phyloP scores from a whole-genome alignment of 176 grass and related monocot genomes.

The Ensete glaucum region DNA sequence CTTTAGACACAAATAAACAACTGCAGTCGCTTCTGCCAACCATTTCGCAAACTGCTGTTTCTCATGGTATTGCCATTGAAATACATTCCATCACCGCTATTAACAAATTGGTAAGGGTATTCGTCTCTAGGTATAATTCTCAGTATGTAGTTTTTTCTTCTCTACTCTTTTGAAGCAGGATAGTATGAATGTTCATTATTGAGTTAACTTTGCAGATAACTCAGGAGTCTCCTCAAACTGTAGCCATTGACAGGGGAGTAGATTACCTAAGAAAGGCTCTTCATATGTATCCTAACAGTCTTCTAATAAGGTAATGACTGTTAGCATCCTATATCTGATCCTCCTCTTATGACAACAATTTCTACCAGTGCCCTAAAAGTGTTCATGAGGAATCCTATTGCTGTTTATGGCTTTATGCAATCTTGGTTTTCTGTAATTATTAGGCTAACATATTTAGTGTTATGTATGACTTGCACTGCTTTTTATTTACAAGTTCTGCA shows the following conservation, averaged over 20 bases:
- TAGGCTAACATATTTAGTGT: too few species aligned
- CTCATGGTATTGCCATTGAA: slow-evolving; percentile 56
- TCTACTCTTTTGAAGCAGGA: slow-evolving; percentile 1
- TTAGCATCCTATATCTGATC: neutral
- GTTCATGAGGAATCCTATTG: neutral
- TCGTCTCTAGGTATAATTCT: slow-evolving; percentile 4
- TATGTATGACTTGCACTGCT: too few species aligned
- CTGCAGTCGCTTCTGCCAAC: slow-evolving; percentile 45
- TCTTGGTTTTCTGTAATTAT: neutral
- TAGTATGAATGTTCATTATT: slow-evolving; percentile 18
- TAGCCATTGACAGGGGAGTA: slow-evolving; percentile 47
- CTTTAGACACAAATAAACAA: slow-evolving; percentile 64
- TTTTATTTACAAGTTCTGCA: too few species aligned
- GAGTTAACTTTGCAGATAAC: slow-evolving; percentile 35
- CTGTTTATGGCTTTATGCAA: neutral
- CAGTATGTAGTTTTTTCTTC: slow-evolving; percentile 7
- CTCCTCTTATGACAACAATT: neutral
- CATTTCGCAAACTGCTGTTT: slow-evolving; percentile 41
- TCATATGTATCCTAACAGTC: slow-evolving; percentile 83
- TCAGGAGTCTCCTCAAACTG: slow-evolving; percentile 27
- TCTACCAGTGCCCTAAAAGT: neutral
- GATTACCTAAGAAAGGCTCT: slow-evolving; percentile 72
- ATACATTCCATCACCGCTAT: slow-evolving; percentile 83
- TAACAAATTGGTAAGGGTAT: slow-evolving; percentile 67
- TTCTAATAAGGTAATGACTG: slow-evolving; percentile 65